Evolutionary conservation across 352 stramenopile genomes (phyloP).

Genomic region (Phytophthora hybrid): DNA sequence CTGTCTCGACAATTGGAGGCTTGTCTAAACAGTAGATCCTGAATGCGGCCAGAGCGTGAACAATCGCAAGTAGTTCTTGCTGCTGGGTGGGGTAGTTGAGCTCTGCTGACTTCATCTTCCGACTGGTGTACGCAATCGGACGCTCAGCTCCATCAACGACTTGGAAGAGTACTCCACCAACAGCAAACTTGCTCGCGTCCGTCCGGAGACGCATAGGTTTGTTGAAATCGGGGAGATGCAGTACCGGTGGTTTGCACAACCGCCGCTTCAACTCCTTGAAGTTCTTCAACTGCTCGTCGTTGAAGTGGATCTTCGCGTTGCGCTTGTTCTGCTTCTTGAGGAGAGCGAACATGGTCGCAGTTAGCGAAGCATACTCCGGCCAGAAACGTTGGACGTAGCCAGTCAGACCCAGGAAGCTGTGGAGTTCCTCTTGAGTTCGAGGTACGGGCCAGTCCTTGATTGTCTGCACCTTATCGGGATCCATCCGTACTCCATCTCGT

Average conservation of each 20-base stretch:
- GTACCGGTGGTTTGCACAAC: constrained; percentile 4
- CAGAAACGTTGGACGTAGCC: neutral
- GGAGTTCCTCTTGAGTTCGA: constrained; percentile 4
- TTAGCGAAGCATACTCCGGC: too few species aligned
- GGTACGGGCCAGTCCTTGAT: constrained; percentile 4
- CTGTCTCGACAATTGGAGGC: too few species aligned
- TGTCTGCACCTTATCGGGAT: constrained; percentile 6
- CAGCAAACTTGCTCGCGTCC: constrained; percentile 9
- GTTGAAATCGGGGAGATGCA: neutral
- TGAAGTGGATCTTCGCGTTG: too few species aligned
- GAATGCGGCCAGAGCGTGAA: too few species aligned
- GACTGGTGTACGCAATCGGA: neutral
- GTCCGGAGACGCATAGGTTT: constrained; percentile 6
- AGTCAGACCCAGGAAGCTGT: constrained; percentile 8
- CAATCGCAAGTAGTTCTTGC: too few species aligned
- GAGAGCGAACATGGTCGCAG: too few species aligned
- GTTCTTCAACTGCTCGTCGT: neutral
- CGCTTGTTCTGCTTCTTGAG: neutral
- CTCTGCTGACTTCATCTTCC: too few species aligned
- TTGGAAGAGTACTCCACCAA: neutral
- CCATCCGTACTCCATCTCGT: neutral
- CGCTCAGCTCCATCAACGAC: constrained; percentile 7
- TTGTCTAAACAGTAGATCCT: too few species aligned
- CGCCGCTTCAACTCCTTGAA: constrained; percentile 4
- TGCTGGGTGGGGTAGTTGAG: too few species aligned